These are phyloP conservation scores for Eleusine coracana DNA, from an alignment of 176 grass and related monocot species.

Conservation along the genomic window DNA sequence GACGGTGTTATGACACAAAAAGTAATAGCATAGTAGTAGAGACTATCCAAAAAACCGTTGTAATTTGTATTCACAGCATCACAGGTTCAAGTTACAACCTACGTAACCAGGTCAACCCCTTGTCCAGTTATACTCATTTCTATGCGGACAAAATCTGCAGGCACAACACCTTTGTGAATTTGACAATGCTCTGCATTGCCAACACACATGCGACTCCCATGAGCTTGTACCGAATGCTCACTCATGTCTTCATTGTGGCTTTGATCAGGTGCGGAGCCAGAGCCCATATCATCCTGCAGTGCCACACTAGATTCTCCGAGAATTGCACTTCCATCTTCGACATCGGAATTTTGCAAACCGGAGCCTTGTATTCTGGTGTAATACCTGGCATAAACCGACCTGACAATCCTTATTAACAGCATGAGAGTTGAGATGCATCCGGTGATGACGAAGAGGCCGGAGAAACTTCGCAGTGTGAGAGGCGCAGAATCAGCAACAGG, in stretches of 20 bases:
- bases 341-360: neutral
- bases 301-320: neutral
- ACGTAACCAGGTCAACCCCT: neutral
- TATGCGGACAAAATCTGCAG: neutral
- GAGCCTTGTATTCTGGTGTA: neutral
- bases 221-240: neutral
- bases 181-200: neutral
- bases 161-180: neutral
- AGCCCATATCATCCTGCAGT: neutral
- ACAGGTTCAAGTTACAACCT: neutral
- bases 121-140: neutral
- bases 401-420: constrained; percentile 21
- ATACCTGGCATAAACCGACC: neutral
- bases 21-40: neutral
- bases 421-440: constrained; percentile 38
- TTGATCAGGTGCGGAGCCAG: neutral
- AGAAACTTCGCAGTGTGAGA: constrained; percentile 50
- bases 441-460: constrained; percentile 58
- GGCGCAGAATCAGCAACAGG: constrained; percentile 21
- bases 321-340: neutral
- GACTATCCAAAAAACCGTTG: neutral
- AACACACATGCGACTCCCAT: neutral
- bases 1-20: neutral
- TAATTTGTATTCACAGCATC: neutral
- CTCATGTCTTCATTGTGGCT: neutral